Percentiles rank a stretch among this genome's conserved stretches.
phyloP scores from a whole-genome alignment of 129 eudicot species.

The Mikania micrantha region DNA sequence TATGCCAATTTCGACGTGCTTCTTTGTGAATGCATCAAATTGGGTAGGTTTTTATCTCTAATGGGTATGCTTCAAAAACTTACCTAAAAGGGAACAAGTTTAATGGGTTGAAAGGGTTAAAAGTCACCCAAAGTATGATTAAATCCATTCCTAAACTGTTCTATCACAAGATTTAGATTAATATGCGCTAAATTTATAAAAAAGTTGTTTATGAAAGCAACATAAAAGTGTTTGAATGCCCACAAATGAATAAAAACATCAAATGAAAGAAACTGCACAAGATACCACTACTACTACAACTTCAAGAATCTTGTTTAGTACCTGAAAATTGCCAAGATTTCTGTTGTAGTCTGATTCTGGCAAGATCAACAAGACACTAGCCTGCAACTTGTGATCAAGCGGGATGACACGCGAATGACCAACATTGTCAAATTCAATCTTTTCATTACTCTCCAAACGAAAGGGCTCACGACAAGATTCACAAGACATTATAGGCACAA shows the following conservation, averaged over 20 bases:
- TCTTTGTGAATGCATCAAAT: not conserved
- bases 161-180: not conserved
- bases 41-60: not conserved
- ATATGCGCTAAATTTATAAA: not conserved
- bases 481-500: conserved; percentile 42
- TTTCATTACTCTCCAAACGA: conserved; percentile 11
- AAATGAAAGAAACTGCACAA: not conserved
- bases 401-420: conserved; percentile 32
- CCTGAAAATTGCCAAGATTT: conserved; percentile 77
- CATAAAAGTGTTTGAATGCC: not conserved
- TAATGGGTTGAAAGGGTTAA: not conserved
- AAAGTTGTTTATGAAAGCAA: not conserved
- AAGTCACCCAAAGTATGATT: not conserved
- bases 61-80: not conserved
- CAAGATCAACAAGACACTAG: conserved; percentile 44
- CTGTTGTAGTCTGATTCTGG: conserved; percentile 74
- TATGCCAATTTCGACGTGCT: not conserved
- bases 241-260: not conserved
- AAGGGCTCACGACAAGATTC: conserved; percentile 15
- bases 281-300: not conserved
- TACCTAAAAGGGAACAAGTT: not conserved
- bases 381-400: conserved; percentile 42
- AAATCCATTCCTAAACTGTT: not conserved
- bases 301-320: not conserved
- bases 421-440: not conserved